phyloP scores from a whole-genome alignment of 1,284 basidiomycete genomes.

The Papiliotrema fonsecae region DNA sequence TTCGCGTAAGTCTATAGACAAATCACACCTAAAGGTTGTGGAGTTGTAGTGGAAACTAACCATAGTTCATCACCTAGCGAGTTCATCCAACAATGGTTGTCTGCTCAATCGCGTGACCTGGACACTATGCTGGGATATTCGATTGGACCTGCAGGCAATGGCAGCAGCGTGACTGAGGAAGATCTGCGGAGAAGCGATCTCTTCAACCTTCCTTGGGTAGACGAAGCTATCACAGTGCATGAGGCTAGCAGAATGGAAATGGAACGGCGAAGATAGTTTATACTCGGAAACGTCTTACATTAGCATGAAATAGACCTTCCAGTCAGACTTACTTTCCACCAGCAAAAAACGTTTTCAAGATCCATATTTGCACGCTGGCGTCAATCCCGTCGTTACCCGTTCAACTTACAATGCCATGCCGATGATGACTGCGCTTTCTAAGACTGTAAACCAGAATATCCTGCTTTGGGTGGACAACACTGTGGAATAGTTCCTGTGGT shows the following conservation, averaged over 20 bases:
- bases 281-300: constrained; percentile 17
- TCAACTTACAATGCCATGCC: constrained; percentile 61
- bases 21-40: background rate
- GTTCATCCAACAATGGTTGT: constrained; percentile 85
- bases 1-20: constrained; percentile 56
- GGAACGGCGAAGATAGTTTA: constrained; percentile 21
- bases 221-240: constrained; percentile 47
- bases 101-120: constrained; percentile 83
- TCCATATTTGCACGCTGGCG: constrained; percentile 73
- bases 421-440: constrained; percentile 70
- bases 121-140: constrained; percentile 78
- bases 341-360: constrained; percentile 89
- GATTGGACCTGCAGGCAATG: constrained; percentile 57
- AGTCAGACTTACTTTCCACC: constrained; percentile 63
- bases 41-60: too few relatives aligned
- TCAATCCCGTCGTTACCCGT: background rate
- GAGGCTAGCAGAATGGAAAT: constrained; percentile 38
- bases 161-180: constrained; percentile 65
- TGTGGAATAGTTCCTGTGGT: constrained; percentile 39
- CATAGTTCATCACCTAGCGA: constrained; percentile 42
- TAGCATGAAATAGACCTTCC: constrained; percentile 2
- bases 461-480: constrained; percentile 46
- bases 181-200: constrained; percentile 83
- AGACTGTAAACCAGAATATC: constrained; percentile 81
- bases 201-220: constrained; percentile 79